Conservation (phyloP, 441 rosid genomes). For the Mallotus japonicus region DNA sequence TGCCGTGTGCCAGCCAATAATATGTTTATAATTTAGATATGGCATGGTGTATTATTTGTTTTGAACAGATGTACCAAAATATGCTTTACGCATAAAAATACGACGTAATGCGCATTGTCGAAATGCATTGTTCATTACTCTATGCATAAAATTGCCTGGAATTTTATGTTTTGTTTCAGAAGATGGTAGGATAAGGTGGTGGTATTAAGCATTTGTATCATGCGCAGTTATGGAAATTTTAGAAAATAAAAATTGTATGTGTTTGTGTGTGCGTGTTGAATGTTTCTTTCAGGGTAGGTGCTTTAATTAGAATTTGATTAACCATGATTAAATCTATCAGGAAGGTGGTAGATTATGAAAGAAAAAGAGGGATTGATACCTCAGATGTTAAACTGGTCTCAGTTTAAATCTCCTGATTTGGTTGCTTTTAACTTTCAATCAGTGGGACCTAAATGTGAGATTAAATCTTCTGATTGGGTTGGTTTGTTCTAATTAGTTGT, state of each 20-base stretch:
- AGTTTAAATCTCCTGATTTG: too few relatives aligned
- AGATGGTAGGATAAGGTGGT: neutral
- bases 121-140: too few relatives aligned
- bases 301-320: neutral
- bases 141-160: neutral
- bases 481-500: conserved; percentile 19
- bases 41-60: neutral
- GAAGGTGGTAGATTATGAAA: neutral
- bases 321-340: neutral
- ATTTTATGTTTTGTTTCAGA: neutral
- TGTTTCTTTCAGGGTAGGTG: neutral
- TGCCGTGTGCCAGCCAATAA: neutral
- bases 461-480: conserved; percentile 11
- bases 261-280: neutral
- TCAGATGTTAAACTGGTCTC: neutral
- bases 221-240: neutral
- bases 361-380: conserved; percentile 1
- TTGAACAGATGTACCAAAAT: neutral
- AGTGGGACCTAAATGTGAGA: conserved; percentile 18
- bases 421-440: conserved; percentile 1
- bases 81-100: too few relatives aligned
- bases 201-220: neutral
- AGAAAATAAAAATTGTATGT: neutral
- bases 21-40: neutral
- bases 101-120: too few relatives aligned